A percentile compares a stretch with the other conserved stretches of the same genome.
These are phyloP conservation scores for Withania somnifera DNA, from an alignment of 305 asterid genomes.

Conservation along the genomic window DNA sequence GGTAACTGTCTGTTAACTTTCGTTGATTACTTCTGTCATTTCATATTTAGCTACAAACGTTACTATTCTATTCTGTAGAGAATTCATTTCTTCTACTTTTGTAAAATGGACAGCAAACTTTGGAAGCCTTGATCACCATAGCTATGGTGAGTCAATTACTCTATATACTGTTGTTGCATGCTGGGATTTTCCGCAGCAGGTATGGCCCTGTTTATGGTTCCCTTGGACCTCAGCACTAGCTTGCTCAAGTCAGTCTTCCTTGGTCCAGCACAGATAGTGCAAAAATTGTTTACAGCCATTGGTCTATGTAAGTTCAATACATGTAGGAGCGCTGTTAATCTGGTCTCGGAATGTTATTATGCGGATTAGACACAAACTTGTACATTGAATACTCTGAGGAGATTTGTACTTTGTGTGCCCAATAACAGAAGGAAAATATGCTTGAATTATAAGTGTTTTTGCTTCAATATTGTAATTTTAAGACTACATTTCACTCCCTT, in stretches of 20 bases:
- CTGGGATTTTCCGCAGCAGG: conserved; percentile 39
- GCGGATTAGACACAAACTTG: background rate
- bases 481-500: background rate
- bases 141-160: conserved; percentile 48
- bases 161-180: conserved; percentile 49
- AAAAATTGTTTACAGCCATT: background rate
- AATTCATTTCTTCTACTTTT: background rate
- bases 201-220: conserved; percentile 27
- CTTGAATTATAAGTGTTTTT: background rate
- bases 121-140: conserved; percentile 58
- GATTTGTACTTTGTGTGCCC: background rate
- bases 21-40: background rate
- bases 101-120: conserved; percentile 44
- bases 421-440: background rate
- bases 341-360: background rate
- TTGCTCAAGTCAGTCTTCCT: background rate
- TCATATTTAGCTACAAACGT: background rate
- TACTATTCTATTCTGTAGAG: background rate
- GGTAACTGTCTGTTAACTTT: conserved; percentile 22
- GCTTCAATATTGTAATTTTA: background rate
- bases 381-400: background rate
- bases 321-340: background rate
- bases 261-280: background rate
- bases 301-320: background rate
- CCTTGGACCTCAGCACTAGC: background rate